phyloP scores from a whole-genome alignment of 208 protist genomes.

The Angomonas ambiguus region DNA sequence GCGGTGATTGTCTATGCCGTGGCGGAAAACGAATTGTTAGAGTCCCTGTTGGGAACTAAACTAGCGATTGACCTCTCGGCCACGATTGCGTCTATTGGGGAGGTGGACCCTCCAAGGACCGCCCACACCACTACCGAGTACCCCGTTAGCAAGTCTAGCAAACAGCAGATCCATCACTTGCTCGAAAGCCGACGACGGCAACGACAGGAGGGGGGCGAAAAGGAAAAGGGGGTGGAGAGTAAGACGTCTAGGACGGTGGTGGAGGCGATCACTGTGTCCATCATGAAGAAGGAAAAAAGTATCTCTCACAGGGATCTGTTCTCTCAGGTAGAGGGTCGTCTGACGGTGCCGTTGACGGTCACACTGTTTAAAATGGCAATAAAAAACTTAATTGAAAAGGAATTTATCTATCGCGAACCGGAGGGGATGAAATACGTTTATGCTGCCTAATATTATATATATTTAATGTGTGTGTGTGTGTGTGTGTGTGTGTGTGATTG shows the following conservation, averaged over 20 bases:
- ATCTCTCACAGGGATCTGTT: constrained; percentile 41
- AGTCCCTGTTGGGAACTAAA: constrained; percentile 28
- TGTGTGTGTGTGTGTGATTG: too few species aligned
- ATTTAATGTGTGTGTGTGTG: too few species aligned
- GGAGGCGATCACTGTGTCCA: constrained; percentile 47
- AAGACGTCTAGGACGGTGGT: too few species aligned
- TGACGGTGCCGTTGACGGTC: constrained; percentile 30
- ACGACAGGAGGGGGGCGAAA: too few species aligned
- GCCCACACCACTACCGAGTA: constrained; percentile 9
- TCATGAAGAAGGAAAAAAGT: constrained; percentile 40
- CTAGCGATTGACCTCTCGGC: constrained; percentile 40
- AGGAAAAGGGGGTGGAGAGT: too few species aligned
- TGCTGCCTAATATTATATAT: too few species aligned
- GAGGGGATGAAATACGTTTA: constrained; percentile 39
- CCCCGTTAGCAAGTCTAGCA: too few species aligned
- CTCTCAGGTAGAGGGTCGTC: constrained; percentile 14
- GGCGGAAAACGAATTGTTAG: constrained; percentile 17
- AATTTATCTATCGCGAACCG: constrained; percentile 47
- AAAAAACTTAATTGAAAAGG: constrained; percentile 44
- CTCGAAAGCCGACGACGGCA: too few species aligned
- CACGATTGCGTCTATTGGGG: constrained; percentile 30
- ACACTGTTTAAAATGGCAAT: constrained; percentile 51
- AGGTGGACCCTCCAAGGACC: constrained; percentile 14
- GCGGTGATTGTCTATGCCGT: constrained; percentile 31
- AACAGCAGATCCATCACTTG: too few species aligned